phyloP scores from a whole-genome alignment of 1,139 yeast genomes.

The Lodderomyces jiufengensis region DNA sequence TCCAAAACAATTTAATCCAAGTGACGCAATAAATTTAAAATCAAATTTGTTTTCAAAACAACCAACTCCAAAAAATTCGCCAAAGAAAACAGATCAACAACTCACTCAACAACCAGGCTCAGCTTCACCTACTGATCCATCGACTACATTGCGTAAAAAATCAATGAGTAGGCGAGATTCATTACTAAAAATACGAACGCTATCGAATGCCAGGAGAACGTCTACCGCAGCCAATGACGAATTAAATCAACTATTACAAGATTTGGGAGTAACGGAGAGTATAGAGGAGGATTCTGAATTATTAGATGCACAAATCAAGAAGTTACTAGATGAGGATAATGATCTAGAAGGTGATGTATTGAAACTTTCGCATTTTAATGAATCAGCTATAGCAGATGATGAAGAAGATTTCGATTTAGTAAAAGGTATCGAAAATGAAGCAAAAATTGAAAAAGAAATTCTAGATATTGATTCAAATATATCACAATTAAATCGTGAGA shows the following conservation, averaged over 20 bases:
- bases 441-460: constrained; percentile 14
- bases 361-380: constrained; percentile 23
- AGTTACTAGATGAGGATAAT: constrained; percentile 28
- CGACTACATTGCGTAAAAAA: constrained; percentile 7
- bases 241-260: constrained; percentile 35
- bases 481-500: constrained; percentile 37
- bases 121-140: not conserved
- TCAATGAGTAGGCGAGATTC: constrained; percentile 16
- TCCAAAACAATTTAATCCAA: constrained; percentile 46
- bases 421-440: constrained; percentile 21
- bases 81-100: constrained; percentile 10
- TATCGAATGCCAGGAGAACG: constrained; percentile 38
- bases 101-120: not conserved
- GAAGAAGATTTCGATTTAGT: constrained; percentile 29
- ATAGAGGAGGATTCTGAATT: constrained; percentile 33
- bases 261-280: constrained; percentile 37
- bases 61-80: constrained; percentile 16
- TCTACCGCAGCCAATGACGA: constrained; percentile 43
- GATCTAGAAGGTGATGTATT: constrained; percentile 20
- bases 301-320: constrained; percentile 35
- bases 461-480: constrained; percentile 25
- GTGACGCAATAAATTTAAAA: constrained; percentile 52
- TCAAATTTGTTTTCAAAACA: constrained; percentile 38
- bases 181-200: constrained; percentile 22
- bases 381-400: constrained; percentile 32